Evolutionary conservation across 495 filamentous ascomycete genomes (phyloP).

Genomic region (Opeltia flavorubescens): DNA sequence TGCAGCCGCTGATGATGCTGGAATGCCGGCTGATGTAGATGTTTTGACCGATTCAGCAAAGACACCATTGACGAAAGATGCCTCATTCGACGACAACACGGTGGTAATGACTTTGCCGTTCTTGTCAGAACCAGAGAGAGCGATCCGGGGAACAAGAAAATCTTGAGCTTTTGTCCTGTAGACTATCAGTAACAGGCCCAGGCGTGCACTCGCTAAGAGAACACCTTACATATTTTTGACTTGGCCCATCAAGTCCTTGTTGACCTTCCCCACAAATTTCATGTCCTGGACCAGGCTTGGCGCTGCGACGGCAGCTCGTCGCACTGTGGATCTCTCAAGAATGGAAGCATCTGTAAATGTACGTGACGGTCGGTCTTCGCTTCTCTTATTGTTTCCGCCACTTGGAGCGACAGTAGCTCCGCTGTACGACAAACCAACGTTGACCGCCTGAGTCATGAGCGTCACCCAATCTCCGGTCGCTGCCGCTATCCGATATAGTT

Average conservation of each 20-base stretch:
- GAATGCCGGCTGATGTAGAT: slow-evolving; percentile 18
- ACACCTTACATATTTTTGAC: slow-evolving; percentile 27
- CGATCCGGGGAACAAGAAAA: slow-evolving; percentile 49
- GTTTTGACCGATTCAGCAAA: slow-evolving; percentile 36
- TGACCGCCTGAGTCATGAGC: slow-evolving; percentile 39
- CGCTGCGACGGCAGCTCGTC: slow-evolving; percentile 6
- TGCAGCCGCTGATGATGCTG: slow-evolving; percentile 17
- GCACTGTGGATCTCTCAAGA: slow-evolving; percentile 1
- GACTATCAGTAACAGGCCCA: background rate
- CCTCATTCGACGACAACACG: slow-evolving; percentile 47
- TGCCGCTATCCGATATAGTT: slow-evolving; percentile 47
- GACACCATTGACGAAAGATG: slow-evolving; percentile 54
- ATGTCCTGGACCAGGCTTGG: slow-evolving; percentile 34
- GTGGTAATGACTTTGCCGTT: slow-evolving; percentile 36
- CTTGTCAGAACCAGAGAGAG: slow-evolving; percentile 35
- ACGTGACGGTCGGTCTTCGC: background rate
- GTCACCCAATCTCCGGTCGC: slow-evolving; percentile 43
- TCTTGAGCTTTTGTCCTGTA: slow-evolving; percentile 21
- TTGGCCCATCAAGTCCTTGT: slow-evolving; percentile 25
- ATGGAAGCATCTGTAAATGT: background rate
- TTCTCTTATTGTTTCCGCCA: slow-evolving; percentile 13
- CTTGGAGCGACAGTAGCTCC: slow-evolving; percentile 41
- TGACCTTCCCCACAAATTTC: slow-evolving; percentile 38
- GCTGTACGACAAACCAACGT: slow-evolving; percentile 42
- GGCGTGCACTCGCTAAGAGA: background rate